phyloP scores from a whole-genome alignment of 371 early-diverging fungal species.

The Mortierella sp. region DNA sequence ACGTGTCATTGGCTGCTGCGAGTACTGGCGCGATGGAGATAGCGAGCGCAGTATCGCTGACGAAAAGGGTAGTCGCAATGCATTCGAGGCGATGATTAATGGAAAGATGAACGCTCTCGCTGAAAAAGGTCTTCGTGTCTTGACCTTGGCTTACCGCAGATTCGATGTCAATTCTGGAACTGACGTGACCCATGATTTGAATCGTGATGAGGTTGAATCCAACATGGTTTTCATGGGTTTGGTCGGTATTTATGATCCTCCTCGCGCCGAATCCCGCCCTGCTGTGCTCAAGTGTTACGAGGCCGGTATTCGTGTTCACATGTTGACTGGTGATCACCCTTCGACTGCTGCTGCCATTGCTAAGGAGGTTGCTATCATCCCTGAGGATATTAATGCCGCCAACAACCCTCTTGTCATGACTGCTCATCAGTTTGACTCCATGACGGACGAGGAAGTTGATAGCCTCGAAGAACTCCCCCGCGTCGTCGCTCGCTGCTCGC shows the following conservation, averaged over 20 bases:
- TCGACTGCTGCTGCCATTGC: conserved; percentile 58
- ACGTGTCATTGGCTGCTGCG: conserved; percentile 75
- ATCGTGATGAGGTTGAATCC: conserved; percentile 42
- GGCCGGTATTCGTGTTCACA: conserved; percentile 56
- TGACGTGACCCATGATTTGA: conserved; percentile 28
- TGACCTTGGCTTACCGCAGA: conserved; percentile 57
- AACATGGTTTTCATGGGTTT: conserved; percentile 56
- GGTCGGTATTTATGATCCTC: conserved; percentile 59
- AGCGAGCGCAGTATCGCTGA: conserved; percentile 46
- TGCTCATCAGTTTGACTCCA: conserved; percentile 42
- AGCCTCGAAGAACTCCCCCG: conserved; percentile 60
- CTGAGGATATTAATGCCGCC: too few relatives aligned
- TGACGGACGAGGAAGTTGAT: conserved; percentile 50
- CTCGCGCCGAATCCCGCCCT: conserved; percentile 49
- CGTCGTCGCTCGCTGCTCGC: too few relatives aligned
- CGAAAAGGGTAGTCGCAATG: conserved; percentile 24
- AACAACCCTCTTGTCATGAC: conserved; percentile 47
- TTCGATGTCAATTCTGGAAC: too few relatives aligned
- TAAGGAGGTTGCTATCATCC: conserved; percentile 57
- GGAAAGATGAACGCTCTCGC: conserved; percentile 45
- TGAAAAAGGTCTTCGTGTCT: conserved; percentile 56
- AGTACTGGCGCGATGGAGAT: conserved; percentile 63
- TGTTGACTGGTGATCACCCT: conserved; percentile 60
- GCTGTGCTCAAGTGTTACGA: conserved; percentile 49
- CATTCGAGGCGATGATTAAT: too few relatives aligned